Percentiles rank a stretch among this genome's conserved stretches.
Conservation (phyloP, 2,329 filamentous ascomycete species). For the Aureobasidium lini region DNA sequence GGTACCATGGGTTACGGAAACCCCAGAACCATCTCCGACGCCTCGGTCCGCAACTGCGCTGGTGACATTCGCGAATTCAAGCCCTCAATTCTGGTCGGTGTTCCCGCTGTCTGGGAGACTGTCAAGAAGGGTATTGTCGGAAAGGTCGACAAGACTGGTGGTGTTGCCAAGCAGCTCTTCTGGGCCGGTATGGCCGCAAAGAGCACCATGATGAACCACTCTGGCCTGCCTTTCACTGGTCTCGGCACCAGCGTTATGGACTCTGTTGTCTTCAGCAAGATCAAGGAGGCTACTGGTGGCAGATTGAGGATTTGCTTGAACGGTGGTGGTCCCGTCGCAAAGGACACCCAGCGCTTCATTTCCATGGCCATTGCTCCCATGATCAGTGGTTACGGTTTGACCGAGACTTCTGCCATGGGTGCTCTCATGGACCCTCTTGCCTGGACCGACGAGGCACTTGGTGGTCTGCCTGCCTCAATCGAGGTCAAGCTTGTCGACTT, state of each 20-base stretch:
- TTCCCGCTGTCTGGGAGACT: slow-evolving; percentile 94
- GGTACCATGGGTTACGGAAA: slow-evolving; percentile 91
- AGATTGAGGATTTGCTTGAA: slow-evolving; percentile 86
- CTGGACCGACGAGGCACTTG: slow-evolving; percentile 71
- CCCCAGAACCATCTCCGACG: slow-evolving; percentile 78
- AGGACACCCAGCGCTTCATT: slow-evolving; percentile 82
- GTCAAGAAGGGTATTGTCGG: slow-evolving; percentile 87
- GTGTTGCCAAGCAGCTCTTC: slow-evolving; percentile 72
- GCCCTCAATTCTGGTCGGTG: slow-evolving; percentile 85
- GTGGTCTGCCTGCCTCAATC: slow-evolving; percentile 66
- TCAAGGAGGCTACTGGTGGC: slow-evolving; percentile 84
- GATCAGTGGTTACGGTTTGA: slow-evolving; percentile 89
- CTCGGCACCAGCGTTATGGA: slow-evolving; percentile 63
- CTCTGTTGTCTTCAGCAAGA: slow-evolving; percentile 79
- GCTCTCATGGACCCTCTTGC: slow-evolving; percentile 76
- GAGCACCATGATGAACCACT: slow-evolving; percentile 47
- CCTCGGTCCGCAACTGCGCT: slow-evolving; percentile 77
- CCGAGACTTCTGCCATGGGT: slow-evolving; percentile 72
- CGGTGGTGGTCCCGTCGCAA: slow-evolving; percentile 82
- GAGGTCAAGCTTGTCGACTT: slow-evolving; percentile 92
- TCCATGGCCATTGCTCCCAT: slow-evolving; percentile 90
- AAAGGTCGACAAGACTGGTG: slow-evolving; percentile 65
- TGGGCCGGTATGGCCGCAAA: slow-evolving; percentile 58
- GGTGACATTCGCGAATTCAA: slow-evolving; percentile 90
- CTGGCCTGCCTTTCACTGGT: slow-evolving; percentile 41